phyloP scores from a whole-genome alignment of 129 eudicot genomes.

The Lactuca saligna region DNA sequence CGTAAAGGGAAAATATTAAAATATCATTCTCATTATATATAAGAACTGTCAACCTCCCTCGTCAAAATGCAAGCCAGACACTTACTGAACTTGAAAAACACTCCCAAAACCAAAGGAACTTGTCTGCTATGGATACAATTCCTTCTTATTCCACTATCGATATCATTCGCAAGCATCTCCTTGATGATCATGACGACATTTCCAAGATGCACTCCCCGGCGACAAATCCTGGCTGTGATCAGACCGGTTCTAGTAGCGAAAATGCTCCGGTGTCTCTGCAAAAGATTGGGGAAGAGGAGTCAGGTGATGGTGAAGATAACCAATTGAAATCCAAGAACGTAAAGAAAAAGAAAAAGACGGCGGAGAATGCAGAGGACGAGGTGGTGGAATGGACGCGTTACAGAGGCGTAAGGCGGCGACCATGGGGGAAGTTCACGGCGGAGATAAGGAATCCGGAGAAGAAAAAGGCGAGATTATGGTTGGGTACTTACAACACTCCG shows the following conservation, averaged over 20 bases:
- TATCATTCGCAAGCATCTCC: not conserved
- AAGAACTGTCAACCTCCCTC: not conserved
- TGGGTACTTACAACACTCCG: constrained; percentile 28
- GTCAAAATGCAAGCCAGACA: not conserved
- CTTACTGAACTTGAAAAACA: too few relatives aligned
- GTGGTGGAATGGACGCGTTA: constrained; percentile 36
- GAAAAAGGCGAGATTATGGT: constrained; percentile 45
- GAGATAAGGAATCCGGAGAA: constrained; percentile 49
- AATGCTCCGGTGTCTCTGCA: not conserved
- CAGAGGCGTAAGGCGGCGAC: constrained; percentile 50
- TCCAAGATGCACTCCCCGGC: not conserved
- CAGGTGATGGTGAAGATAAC: not conserved
- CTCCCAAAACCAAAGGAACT: not conserved
- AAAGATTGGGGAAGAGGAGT: not conserved
- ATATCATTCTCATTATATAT: too few relatives aligned
- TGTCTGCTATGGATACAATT: not conserved
- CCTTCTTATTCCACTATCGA: not conserved
- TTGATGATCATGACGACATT: not conserved
- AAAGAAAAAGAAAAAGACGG: not conserved
- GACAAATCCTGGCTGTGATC: not conserved
- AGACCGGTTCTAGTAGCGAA: not conserved
- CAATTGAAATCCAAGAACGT: not conserved
- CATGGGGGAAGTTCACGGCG: constrained; percentile 61
- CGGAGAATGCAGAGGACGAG: not conserved
- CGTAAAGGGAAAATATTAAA: not conserved